Base-by-base conservation (phyloP, 2,329 filamentous ascomycete species). In the Capronia americana region DNA sequence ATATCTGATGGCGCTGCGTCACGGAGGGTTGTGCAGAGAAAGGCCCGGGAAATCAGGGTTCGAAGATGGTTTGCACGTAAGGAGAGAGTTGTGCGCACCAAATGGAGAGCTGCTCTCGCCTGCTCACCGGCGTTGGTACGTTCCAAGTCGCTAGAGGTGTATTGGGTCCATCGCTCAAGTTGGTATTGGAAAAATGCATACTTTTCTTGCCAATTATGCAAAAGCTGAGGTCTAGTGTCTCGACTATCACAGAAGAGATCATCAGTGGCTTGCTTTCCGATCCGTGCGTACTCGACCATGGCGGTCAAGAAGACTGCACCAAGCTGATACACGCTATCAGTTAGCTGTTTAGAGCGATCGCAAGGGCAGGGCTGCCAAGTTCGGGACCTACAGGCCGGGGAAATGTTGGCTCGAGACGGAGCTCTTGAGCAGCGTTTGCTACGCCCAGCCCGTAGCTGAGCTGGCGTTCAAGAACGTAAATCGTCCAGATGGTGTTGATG, bases 141-240 rank as follows among this genome's bases (percentile, higher is more conserved):
- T 56, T 56, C 54, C 54, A 56, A 41, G 54, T 56, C 54, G 54
- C 54, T 56, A 24, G 28, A 56, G 28, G 54, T 56, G 54, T 56
- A 28, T 56, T 34, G 54, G 5, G 54, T 56, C 54, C 54, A 56
- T 24, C 28, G 54, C 24, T 56, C 54, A 56, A 56, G 54, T 56
- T 56, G 54, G 54, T 56, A 56, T 38, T 56, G 54, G 54, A 56
- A 56, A 56, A 56, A 56, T 41, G 54, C 54, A 38, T 56, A 56
- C 28, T 38, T 56, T 23, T 56, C 54, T 56, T 28, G 54, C 54
- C 54, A 56, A 23, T 56, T 56, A 32, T 56, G 26, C 28, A 32
- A 12, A 20, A 56, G 32, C 30, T 56, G 54, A 34, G 28, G 54
- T 24, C 54, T 38, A 20, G 54, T 56, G 24, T 56, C 54, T 56